Evolutionary conservation across 805 yeast species (phyloP).

Genomic region (Saturnispora hagleri): DNA sequence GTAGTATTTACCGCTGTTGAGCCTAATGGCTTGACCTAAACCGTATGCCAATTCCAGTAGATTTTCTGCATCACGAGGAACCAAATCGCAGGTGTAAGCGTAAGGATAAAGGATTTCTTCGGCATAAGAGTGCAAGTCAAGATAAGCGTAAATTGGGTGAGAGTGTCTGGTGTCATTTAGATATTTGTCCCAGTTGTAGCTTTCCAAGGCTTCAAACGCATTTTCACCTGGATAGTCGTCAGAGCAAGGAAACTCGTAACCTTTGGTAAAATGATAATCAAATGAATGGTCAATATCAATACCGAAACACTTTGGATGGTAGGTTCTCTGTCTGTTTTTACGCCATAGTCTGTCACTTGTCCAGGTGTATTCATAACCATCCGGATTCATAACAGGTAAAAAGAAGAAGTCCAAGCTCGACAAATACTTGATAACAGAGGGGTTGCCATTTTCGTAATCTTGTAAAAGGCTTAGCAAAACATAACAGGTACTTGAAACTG

Average conservation of each 20-base stretch:
- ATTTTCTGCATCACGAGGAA: conserved; percentile 75
- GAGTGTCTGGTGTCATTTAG: conserved; percentile 40
- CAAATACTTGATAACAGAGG: conserved; percentile 38
- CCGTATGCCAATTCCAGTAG: conserved; percentile 77
- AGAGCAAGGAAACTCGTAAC: conserved; percentile 63
- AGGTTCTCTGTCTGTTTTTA: conserved; percentile 75
- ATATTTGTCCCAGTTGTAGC: conserved; percentile 39
- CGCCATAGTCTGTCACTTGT: conserved; percentile 74
- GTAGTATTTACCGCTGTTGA: conserved; percentile 54
- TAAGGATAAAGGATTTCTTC: conserved; percentile 79
- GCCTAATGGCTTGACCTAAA: conserved; percentile 61
- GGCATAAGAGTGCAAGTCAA: conserved; percentile 80
- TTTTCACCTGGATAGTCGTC: conserved; percentile 74
- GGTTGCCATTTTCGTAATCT: conserved; percentile 33
- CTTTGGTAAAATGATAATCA: conserved; percentile 60
- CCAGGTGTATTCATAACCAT: conserved; percentile 86
- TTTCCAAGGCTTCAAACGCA: conserved; percentile 60
- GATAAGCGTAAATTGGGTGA: conserved; percentile 62
- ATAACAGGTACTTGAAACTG: conserved; percentile 61
- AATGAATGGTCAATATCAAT: conserved; percentile 82
- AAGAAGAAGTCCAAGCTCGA: conserved; percentile 61
- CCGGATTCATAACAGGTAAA: conserved; percentile 83
- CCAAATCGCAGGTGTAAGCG: conserved; percentile 64
- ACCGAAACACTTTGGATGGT: conserved; percentile 60
- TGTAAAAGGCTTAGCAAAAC: conserved; percentile 38